Percentiles rank a stretch among this genome's conserved stretches.
phyloP scores from a whole-genome alignment of 2,329 filamentous ascomycete species.

The Penicillium sp. region DNA sequence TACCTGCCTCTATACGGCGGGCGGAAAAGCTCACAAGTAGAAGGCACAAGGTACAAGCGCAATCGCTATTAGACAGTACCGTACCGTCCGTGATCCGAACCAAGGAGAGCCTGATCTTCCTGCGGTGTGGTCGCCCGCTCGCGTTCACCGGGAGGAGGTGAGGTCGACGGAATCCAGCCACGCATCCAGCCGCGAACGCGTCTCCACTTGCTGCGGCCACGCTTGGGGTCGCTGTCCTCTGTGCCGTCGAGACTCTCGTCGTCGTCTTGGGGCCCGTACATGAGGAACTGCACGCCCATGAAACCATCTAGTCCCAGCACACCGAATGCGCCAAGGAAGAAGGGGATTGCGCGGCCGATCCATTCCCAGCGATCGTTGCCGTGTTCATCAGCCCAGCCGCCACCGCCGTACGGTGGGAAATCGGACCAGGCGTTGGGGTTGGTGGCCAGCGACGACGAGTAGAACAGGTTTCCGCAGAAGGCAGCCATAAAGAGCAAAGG shows the following conservation, averaged over 20 bases:
- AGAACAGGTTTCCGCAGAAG: conserved; percentile 67
- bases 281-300: conserved; percentile 61
- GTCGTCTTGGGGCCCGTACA: conserved; percentile 53
- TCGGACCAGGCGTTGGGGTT: conserved; percentile 63
- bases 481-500: conserved; percentile 64
- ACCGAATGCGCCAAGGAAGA: conserved; percentile 64
- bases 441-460: conserved; percentile 59
- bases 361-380: conserved; percentile 57
- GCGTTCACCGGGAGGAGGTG: conserved; percentile 28
- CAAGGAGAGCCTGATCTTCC: conserved; percentile 34
- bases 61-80: conserved; percentile 31
- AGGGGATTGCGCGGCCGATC: conserved; percentile 59
- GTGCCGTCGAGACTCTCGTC: conserved; percentile 41
- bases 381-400: conserved; percentile 58
- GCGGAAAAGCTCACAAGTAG: not conserved
- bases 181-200: conserved; percentile 64
- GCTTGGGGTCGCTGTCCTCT: conserved; percentile 28
- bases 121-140: conserved; percentile 16
- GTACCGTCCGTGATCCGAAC: conserved; percentile 30
- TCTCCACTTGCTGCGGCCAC: conserved; percentile 51
- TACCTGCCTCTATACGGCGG: not conserved
- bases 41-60: not conserved
- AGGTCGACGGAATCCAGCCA: conserved; percentile 59
- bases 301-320: conserved; percentile 61
- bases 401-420: conserved; percentile 55